Evolutionary conservation across 768 basidiomycete species (phyloP), one percentile per base, ranked within the genome.

Genomic region (Suillus hirtellus): DNA sequence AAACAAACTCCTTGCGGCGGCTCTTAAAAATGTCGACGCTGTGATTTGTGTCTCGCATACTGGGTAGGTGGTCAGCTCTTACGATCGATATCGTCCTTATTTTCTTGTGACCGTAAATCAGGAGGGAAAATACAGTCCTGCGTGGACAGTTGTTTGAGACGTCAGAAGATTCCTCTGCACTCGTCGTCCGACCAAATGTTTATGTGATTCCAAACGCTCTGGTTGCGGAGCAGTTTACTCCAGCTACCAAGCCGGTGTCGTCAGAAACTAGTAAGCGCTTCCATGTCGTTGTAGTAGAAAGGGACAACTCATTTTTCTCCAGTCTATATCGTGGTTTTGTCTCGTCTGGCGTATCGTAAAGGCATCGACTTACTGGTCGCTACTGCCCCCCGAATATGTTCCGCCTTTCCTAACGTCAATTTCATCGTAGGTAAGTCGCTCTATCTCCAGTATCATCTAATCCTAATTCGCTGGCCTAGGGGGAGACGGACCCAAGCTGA

Each of bases 21-120:
- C 92, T 2, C 78, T 99, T 70, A 85, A 88, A 64, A 95, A 96
- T 72, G 93, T 96, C 0, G 96, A 99, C 68, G 94, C 90, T 0
- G 93, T 92, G 1, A 95, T 99, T 31, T 98, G 95, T 68, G 97
- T 99, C 55, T 96, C 95, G 9, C 92, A 99, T 76, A 98, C 96
- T 0, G 95, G 96, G 96, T 94, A 71, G 60, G 86, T 71, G 31
- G 4, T 15, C 24, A 10, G 40, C 35, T 15, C 17, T 4, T 24
- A 40, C 44, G 10, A 62, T 21, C 15, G 52, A n/a, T n/a, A 14
- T 31, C 17, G 21, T 63, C n/a, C 17, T 63, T 46, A 46, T 27
- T 63, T 37, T 21, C 62, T 44, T 43, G 34, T n/a, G 52, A 52
- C 12, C 15, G 44, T 60, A 11, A 21, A 27, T 21, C 69, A 98